phyloP scores from a whole-genome alignment of 176 grass and related monocot species.

The Oryza rufipogon region DNA sequence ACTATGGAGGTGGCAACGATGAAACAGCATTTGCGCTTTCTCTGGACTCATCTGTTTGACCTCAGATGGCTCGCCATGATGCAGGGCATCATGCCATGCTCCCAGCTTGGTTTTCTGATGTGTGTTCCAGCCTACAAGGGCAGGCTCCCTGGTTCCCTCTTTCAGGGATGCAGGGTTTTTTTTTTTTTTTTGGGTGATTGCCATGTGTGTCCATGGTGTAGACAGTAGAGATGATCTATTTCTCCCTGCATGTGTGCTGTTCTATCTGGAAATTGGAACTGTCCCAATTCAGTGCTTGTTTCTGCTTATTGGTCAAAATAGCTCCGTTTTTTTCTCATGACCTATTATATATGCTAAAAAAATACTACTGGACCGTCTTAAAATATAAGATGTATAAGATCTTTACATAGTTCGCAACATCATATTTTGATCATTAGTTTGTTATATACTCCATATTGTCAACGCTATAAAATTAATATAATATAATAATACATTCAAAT shows the following conservation, averaged over 20 bases:
- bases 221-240: neutral
- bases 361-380: neutral
- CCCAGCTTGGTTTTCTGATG: neutral
- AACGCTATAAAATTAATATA: no score
- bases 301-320: neutral
- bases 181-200: neutral
- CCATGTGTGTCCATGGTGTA: neutral
- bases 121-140: slow-evolving; percentile 40
- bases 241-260: neutral
- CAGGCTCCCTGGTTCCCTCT: slow-evolving; percentile 39
- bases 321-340: neutral
- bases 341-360: neutral
- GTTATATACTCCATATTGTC: no score
- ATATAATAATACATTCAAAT: no score
- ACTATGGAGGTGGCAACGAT: neutral
- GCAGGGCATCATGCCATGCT: slow-evolving; percentile 33
- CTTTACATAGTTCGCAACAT: no score
- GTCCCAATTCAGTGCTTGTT: neutral
- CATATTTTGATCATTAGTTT: no score
- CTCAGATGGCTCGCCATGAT: slow-evolving; percentile 25
- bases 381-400: no score
- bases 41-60: slow-evolving; percentile 50
- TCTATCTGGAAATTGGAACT: neutral
- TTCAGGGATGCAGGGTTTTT: neutral
- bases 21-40: slow-evolving; percentile 21